A percentile compares a stretch with the other conserved stretches of the same genome.
These are phyloP conservation scores for Cyclocybe aegerita DNA, from an alignment of 768 basidiomycete genomes.

Conservation along the genomic window DNA sequence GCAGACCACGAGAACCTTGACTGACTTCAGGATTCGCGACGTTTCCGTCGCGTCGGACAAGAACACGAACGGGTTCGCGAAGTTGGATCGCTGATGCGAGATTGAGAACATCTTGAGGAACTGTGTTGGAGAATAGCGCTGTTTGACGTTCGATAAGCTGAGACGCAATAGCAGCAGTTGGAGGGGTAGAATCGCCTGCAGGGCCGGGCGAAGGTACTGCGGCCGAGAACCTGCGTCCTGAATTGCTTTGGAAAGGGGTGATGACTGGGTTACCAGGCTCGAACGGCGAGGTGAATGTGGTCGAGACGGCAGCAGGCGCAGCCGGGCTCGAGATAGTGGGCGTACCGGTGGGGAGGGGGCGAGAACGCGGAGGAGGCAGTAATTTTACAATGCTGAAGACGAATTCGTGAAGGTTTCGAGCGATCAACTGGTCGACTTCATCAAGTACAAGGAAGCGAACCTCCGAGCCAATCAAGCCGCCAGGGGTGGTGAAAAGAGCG, in stretches of 20 bases:
- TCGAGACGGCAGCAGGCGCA: conserved; percentile 21
- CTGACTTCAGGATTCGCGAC: conserved; percentile 64
- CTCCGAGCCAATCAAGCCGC: conserved; percentile 77
- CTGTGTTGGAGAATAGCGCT: conserved; percentile 96
- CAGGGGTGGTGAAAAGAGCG: conserved; percentile 81
- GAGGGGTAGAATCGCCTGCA: conserved; percentile 19
- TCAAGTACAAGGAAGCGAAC: conserved; percentile 94
- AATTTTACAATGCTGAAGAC: conserved; percentile 93
- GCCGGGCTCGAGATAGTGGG: conserved; percentile 32
- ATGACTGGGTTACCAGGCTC: conserved; percentile 39
- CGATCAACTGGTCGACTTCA: conserved; percentile 97
- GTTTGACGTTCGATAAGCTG: conserved; percentile 77
- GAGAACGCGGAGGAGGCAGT: conserved; percentile 84
- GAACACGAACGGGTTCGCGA: conserved; percentile 95
- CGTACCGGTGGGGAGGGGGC: conserved; percentile 42
- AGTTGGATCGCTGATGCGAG: conserved; percentile 92
- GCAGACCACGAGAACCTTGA: conserved; percentile 78
- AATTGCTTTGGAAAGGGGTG: conserved; percentile 36
- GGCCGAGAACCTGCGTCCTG: conserved; percentile 60
- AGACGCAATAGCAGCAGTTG: conserved; percentile 25
- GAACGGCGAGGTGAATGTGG: conserved; percentile 45
- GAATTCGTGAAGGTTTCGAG: conserved; percentile 93
- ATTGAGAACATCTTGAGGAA: conserved; percentile 96
- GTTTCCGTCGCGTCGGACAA: conserved; percentile 90
- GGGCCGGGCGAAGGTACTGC: conserved; percentile 50